Evolutionary conservation across 805 yeast genomes (phyloP).

Genomic region (Clavispora fructus): DNA sequence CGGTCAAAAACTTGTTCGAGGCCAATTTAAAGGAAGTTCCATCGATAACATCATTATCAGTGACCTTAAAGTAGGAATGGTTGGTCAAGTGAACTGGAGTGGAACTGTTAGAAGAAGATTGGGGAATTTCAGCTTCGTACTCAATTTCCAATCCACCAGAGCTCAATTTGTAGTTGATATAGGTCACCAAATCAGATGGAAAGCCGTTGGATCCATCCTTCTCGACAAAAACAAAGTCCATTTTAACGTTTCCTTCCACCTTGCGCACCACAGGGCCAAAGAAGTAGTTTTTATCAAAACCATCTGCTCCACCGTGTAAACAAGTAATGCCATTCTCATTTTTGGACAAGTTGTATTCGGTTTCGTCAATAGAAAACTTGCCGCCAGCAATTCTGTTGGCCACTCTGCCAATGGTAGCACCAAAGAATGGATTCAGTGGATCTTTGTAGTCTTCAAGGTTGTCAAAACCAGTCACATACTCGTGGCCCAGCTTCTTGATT

Average conservation of each 20-base stretch:
- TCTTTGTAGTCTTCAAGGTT: conserved; percentile 24
- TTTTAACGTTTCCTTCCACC: conserved; percentile 19
- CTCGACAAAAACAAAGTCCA: conserved; percentile 40
- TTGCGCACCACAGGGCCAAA: conserved; percentile 48
- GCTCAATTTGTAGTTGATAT: conserved; percentile 42
- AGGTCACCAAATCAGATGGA: conserved; percentile 51
- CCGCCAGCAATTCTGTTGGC: conserved; percentile 57
- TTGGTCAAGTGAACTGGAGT: conserved; percentile 57
- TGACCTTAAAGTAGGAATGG: conserved; percentile 57
- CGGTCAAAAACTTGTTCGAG: conserved; percentile 38
- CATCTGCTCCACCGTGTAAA: conserved; percentile 52
- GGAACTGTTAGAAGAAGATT: conserved; percentile 27
- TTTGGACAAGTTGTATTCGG: conserved; percentile 34
- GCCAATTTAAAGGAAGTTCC: conserved; percentile 30
- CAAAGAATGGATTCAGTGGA: conserved; percentile 44
- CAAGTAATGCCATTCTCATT: conserved; percentile 37
- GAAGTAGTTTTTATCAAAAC: conserved; percentile 47
- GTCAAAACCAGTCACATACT: conserved; percentile 37
- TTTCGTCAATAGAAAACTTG: conserved; percentile 35
- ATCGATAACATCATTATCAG: conserved; percentile 23
- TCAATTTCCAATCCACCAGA: conserved; percentile 41
- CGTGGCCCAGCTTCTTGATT: conserved; percentile 32
- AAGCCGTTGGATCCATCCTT: conserved; percentile 49
- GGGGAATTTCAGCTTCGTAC: conserved; percentile 34
- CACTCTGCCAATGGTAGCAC: conserved; percentile 61